Evolutionary conservation across 176 grass and related monocot genomes (phyloP).

Genomic region (Avena sativa): DNA sequence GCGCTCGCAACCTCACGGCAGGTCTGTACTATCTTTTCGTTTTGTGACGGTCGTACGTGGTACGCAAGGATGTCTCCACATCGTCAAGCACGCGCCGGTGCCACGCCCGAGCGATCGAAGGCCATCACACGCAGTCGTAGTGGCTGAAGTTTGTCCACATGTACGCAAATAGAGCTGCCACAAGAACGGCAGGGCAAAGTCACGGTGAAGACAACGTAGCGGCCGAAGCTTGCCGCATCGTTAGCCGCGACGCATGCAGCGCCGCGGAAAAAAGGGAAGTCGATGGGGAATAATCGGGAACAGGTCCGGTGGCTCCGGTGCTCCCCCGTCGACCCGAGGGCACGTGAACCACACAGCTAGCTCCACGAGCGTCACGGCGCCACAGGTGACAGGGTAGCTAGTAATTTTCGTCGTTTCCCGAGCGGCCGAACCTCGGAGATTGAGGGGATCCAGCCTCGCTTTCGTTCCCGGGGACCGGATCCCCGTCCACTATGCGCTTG

Average conservation of each 20-base stretch:
- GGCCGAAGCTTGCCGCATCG: background rate
- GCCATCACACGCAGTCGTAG: background rate
- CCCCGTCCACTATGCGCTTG: no score
- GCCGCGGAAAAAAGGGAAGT: background rate
- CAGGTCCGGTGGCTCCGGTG: background rate
- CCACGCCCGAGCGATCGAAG: no score
- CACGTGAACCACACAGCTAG: background rate
- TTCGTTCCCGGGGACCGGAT: background rate
- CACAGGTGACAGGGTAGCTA: background rate
- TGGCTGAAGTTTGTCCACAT: background rate
- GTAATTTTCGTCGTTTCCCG: background rate
- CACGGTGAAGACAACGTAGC: background rate
- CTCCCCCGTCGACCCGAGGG: background rate
- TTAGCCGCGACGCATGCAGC: background rate
- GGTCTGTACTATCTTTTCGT: no score
- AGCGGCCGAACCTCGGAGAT: background rate
- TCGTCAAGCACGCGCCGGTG: no score
- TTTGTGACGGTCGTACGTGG: no score
- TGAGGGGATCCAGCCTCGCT: background rate
- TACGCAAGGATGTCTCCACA: no score
- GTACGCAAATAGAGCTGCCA: background rate
- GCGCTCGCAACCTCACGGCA: no score
- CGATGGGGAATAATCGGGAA: background rate
- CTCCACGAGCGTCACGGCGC: background rate
- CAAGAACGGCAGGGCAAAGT: background rate